Evolutionary conservation across 2,329 filamentous ascomycete genomes (phyloP).

Genomic region (Lasiodiplodia gonubiensis): DNA sequence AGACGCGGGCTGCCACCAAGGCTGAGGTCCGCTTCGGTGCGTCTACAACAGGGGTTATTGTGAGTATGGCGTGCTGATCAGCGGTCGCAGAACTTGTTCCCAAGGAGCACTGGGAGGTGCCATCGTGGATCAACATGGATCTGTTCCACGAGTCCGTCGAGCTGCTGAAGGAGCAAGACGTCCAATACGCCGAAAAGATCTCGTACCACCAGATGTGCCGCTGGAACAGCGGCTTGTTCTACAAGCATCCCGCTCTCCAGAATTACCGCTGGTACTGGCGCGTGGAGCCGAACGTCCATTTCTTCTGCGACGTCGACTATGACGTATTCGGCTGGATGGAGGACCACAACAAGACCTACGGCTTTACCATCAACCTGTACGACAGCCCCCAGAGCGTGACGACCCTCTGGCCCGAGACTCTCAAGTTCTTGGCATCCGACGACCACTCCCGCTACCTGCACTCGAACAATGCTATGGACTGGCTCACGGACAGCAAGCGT

Average conservation of each 20-base stretch:
- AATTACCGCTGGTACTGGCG: constrained; percentile 95
- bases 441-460: constrained; percentile 82
- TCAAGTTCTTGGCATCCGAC: constrained; percentile 74
- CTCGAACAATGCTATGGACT: constrained; percentile 82
- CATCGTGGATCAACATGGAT: constrained; percentile 89
- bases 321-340: constrained; percentile 98
- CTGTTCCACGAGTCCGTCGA: constrained; percentile 84
- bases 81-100: constrained; percentile 75
- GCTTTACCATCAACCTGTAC: constrained; percentile 97
- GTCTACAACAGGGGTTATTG: neutral
- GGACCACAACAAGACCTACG: constrained; percentile 98
- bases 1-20: constrained; percentile 81
- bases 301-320: constrained; percentile 99
- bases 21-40: constrained; percentile 85
- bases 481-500: constrained; percentile 79
- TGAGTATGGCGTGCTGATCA: constrained; percentile 36
- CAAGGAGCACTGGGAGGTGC: constrained; percentile 92
- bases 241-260: constrained; percentile 87
- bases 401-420: constrained; percentile 92
- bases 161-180: constrained; percentile 79
- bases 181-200: constrained; percentile 86
- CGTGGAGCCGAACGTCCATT: constrained; percentile 97
- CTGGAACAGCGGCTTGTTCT: constrained; percentile 98
- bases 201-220: constrained; percentile 99
- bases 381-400: constrained; percentile 87